phyloP scores from a whole-genome alignment of 495 filamentous ascomycete genomes.

The Acidiella bohemica region DNA sequence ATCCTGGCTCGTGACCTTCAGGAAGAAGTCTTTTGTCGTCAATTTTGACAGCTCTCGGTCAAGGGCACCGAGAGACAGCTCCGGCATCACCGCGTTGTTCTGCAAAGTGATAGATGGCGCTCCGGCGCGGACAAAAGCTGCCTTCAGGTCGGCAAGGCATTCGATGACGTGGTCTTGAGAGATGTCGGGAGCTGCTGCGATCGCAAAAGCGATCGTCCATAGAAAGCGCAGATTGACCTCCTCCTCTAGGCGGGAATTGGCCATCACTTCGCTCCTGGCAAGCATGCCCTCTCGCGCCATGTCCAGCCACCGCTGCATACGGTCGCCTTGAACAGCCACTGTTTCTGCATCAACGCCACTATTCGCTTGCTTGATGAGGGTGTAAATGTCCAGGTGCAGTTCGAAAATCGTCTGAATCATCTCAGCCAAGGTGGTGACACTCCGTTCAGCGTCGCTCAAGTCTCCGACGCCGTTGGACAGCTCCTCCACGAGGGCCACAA shows the following conservation, averaged over 20 bases:
- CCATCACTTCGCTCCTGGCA: slow-evolving; percentile 5
- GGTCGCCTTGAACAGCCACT: slow-evolving; percentile 48
- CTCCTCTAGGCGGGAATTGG: slow-evolving; percentile 27
- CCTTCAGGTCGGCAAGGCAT: slow-evolving; percentile 63
- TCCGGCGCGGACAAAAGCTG: slow-evolving; percentile 30
- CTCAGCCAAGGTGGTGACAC: slow-evolving; percentile 17
- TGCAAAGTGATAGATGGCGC: slow-evolving; percentile 47
- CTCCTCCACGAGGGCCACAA: background rate
- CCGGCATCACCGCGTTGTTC: slow-evolving; percentile 81
- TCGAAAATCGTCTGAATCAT: slow-evolving; percentile 73
- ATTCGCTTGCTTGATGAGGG: slow-evolving; percentile 58
- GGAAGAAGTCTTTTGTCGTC: slow-evolving; percentile 92
- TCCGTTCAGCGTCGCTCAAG: background rate
- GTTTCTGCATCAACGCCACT: slow-evolving; percentile 50
- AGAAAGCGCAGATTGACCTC: slow-evolving; percentile 50
- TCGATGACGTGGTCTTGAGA: slow-evolving; percentile 64
- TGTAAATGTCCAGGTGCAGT: slow-evolving; percentile 75
- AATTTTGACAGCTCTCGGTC: slow-evolving; percentile 83
- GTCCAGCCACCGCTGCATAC: slow-evolving; percentile 60
- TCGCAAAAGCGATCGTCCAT: slow-evolving; percentile 69
- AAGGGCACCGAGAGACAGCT: slow-evolving; percentile 65
- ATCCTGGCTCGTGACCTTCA: slow-evolving; percentile 58
- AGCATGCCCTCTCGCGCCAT: slow-evolving; percentile 50
- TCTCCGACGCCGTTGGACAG: background rate
- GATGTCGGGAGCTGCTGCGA: slow-evolving; percentile 52